These are phyloP conservation scores for Diospyros lotus DNA, from an alignment of 148 eudicot genomes.

Conservation along the genomic window DNA sequence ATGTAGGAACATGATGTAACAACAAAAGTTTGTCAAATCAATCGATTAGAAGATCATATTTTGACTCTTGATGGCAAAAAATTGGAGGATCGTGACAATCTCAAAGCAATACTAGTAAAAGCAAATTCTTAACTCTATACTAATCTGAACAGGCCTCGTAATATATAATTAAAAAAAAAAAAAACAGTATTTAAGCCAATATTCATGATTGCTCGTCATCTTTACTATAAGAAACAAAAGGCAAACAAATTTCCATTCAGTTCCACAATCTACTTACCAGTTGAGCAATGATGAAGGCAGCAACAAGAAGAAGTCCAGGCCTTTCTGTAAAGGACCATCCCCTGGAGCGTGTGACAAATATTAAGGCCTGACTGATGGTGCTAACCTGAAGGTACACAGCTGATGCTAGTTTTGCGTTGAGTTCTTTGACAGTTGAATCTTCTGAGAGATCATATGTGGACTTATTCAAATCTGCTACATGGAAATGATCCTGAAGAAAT, in stretches of 20 bases:
- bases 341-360: conserved; percentile 76
- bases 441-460: background rate
- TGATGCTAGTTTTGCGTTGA: conserved; percentile 40
- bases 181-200: background rate
- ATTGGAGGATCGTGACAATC: background rate
- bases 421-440: too few relatives aligned
- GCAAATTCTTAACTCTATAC: background rate
- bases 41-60: too few relatives aligned
- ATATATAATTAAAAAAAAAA: background rate
- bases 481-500: conserved; percentile 37
- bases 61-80: too few relatives aligned
- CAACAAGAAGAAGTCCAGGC: conserved; percentile 68
- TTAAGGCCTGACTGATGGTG: conserved; percentile 44
- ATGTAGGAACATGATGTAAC: background rate
- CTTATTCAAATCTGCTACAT: conserved; percentile 37
- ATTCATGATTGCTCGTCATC: too few relatives aligned
- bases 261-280: conserved; percentile 29
- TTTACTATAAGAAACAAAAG: background rate
- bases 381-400: conserved; percentile 54
- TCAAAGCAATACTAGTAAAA: background rate
- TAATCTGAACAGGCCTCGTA: background rate
- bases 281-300: conserved; percentile 73
- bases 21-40: too few relatives aligned
- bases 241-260: background rate
- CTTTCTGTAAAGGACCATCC: conserved; percentile 80